A percentile compares a stretch with the other conserved stretches of the same genome.
phyloP scores from a whole-genome alignment of 1,284 basidiomycete genomes.

The Hymenochaete sp. region DNA sequence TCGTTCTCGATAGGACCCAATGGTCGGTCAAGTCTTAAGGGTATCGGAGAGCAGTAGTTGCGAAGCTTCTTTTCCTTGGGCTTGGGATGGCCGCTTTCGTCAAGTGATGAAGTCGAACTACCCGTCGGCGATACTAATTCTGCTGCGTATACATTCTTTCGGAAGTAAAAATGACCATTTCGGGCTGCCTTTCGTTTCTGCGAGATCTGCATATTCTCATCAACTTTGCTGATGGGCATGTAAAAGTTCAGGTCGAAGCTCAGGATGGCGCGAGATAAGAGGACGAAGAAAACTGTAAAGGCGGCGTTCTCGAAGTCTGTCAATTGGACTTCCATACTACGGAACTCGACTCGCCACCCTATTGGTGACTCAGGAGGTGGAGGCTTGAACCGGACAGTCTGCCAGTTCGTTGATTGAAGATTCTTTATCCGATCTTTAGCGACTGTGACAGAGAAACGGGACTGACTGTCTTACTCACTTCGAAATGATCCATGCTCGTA shows the following conservation, averaged over 20 bases:
- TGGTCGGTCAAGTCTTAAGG: conserved; percentile 38
- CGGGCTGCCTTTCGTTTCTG: conserved; percentile 78
- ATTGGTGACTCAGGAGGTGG: conserved; percentile 87
- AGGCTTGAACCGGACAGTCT: conserved; percentile 97
- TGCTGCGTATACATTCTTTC: conserved; percentile 75
- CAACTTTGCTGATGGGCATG: conserved; percentile 95
- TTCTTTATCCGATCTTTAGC: conserved; percentile 48
- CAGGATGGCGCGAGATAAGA: conserved; percentile 90
- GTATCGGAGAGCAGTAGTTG: conserved; percentile 62
- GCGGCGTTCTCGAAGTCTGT: conserved; percentile 99
- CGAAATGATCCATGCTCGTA: conserved; percentile 90
- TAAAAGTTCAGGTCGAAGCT: conserved; percentile 92
- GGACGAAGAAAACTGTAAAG: conserved; percentile 88
- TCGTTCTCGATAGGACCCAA: conserved; percentile 64
- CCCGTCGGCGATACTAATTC: conserved; percentile 40
- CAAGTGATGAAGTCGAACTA: conserved; percentile 24
- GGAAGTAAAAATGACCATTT: conserved; percentile 80
- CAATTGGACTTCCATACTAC: conserved; percentile 98
- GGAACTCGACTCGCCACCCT: conserved; percentile 98
- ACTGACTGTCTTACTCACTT: conserved; percentile 44
- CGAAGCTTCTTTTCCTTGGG: conserved; percentile 55
- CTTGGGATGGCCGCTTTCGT: conserved; percentile 22
- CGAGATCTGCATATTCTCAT: conserved; percentile 92
- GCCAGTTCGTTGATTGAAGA: conserved; percentile 99
- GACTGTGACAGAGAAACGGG: neutral